Percentiles rank a stretch among this genome's conserved stretches.
These are phyloP conservation scores for Rhodomyrtus tomentosa DNA, from an alignment of 345 rosid species.

Conservation along the genomic window DNA sequence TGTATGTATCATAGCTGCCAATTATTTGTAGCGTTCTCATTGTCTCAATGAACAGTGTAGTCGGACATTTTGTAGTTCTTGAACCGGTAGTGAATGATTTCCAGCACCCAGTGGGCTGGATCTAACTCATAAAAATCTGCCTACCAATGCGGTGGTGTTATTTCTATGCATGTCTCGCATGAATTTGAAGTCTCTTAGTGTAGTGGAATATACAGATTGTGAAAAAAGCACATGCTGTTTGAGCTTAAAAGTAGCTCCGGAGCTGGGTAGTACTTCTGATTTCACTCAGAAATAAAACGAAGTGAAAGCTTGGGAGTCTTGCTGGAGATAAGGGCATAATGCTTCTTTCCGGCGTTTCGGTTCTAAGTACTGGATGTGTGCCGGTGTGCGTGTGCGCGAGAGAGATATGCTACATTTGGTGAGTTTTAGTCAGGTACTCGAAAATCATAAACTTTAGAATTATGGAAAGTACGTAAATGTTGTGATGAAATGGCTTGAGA, in stretches of 20 bases:
- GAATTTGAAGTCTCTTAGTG: not conserved
- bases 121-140: not conserved
- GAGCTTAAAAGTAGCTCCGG: not conserved
- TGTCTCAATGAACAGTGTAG: slow-evolving; percentile 2
- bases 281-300: not conserved
- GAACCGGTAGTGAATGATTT: not conserved
- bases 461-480: too few species aligned
- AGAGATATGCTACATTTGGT: too few species aligned
- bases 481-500: too few species aligned
- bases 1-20: not conserved
- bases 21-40: slow-evolving; percentile 1
- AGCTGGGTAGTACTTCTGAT: not conserved
- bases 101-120: not conserved
- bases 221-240: not conserved
- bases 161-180: not conserved
- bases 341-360: not conserved
- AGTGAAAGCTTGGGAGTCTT: not conserved
- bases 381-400: too few species aligned
- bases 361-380: not conserved
- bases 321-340: not conserved
- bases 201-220: not conserved
- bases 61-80: not conserved
- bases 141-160: not conserved
- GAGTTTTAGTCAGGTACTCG: too few species aligned
- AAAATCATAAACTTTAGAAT: too few species aligned